Base-by-base conservation (phyloP, 2,329 filamentous ascomycete species). In the Colletotrichum plurivorum region DNA sequence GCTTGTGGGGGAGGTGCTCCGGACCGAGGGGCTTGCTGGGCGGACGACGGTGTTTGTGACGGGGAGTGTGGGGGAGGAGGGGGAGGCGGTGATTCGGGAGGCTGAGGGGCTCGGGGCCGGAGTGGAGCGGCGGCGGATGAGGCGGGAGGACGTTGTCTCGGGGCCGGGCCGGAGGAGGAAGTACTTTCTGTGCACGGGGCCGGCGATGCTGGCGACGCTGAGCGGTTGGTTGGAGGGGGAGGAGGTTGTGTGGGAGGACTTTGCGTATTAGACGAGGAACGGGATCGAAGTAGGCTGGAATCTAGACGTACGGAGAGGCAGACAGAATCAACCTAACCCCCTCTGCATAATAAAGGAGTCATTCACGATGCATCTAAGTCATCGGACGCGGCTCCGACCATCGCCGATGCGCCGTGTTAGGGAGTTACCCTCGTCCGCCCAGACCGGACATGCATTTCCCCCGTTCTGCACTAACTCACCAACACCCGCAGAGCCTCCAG, bases 11-110 rank as follows among this genome's bases (percentile, higher is more conserved):
- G 89, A 94, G 71, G 83, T 85, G 0, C 84, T 96, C 25, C 80
- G 78, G 41, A 84, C 88, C 67, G 82, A 83, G 0, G 83, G 81
- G 0, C 78, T 96, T 12, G 87, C 83, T 0, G 66, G 67, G 0
- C 82, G 82, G 16, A 87, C 90, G 27, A 85, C 72, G 15, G 72
- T 96, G 1, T 96, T 93, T 73, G 78, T 95, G 6, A 94, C 93
- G 0, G 85, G 88, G 0, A 71, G 62, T 31, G 57, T 61, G 4
- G 71, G 46, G 4, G 78, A 77, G 1, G 75, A 49, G 36, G 53
- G 81, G 5, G 71, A 81, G 45, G 77, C 79, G 16, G 78, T 83
- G 27, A 59, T 82, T 10, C 73, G 74, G 53, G 75, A 77, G 53
- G 72, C 82, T 0, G 77, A 77, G 49, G 77, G 77, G 43, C 63